These are phyloP conservation scores for Pseudocercospora macadamiae DNA, from an alignment of 2,329 filamentous ascomycete species.

Conservation along the genomic window DNA sequence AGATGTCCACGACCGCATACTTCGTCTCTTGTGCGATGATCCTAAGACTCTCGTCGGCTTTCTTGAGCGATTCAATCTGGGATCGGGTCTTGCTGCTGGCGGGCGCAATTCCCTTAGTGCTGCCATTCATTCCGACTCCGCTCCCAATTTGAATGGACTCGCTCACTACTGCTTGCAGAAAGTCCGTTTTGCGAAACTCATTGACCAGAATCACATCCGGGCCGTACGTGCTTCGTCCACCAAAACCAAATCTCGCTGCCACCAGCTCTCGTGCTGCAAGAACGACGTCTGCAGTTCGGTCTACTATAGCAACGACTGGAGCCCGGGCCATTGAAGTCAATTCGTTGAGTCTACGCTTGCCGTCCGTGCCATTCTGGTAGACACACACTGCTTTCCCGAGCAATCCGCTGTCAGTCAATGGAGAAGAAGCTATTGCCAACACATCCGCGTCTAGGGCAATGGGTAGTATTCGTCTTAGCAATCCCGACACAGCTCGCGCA, in stretches of 20 bases:
- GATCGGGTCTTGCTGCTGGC: conserved; percentile 3
- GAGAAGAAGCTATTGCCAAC: conserved; percentile 48
- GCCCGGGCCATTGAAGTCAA: conserved; percentile 40
- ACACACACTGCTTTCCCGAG: conserved; percentile 37
- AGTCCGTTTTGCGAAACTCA: conserved; percentile 61
- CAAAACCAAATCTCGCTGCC: conserved; percentile 57
- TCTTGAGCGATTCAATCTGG: conserved; percentile 12
- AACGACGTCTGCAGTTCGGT: conserved; percentile 60
- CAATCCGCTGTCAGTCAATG: conserved; percentile 34
- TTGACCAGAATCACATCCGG: conserved; percentile 68
- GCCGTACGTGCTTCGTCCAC: conserved; percentile 62
- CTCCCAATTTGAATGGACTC: conserved; percentile 40
- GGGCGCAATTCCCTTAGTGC: conserved; percentile 12
- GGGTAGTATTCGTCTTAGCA: conserved; percentile 45
- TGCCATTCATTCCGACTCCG: conserved; percentile 5
- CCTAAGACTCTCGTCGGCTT: conserved; percentile 16
- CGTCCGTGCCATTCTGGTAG: conserved; percentile 37
- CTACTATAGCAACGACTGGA: conserved; percentile 60
- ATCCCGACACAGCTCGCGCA: conserved; percentile 39
- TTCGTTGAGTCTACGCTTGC: conserved; percentile 31
- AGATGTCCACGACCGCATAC: conserved; percentile 31
- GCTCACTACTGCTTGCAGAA: conserved; percentile 54
- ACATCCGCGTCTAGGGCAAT: conserved; percentile 52
- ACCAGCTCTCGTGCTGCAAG: conserved; percentile 58
- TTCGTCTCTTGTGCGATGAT: conserved; percentile 30